Percentiles rank a stretch among this genome's conserved stretches.
Conservation (phyloP, 495 filamentous ascomycete species). For the Jackrogersella minutella region DNA sequence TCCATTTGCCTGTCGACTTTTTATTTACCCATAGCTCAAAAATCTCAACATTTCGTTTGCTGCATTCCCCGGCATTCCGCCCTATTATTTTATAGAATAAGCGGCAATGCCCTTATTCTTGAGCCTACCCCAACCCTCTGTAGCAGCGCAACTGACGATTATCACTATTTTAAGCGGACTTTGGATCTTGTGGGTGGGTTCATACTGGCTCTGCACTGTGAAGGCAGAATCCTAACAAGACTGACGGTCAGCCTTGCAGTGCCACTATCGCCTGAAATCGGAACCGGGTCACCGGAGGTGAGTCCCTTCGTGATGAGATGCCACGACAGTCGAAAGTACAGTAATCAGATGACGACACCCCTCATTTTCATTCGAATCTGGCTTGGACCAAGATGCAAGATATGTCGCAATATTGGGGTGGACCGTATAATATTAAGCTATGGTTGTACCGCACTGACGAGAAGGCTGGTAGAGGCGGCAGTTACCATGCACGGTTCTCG, state of each 20-base stretch:
- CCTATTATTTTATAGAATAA: background rate
- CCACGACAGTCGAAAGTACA: conserved; percentile 33
- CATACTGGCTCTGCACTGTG: background rate
- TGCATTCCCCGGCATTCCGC: conserved; percentile 1
- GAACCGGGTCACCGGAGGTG: conserved; percentile 35
- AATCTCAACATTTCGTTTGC: background rate
- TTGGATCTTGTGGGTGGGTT: background rate
- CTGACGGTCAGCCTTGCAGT: conserved; percentile 25
- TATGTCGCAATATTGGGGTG: conserved; percentile 34
- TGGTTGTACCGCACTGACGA: conserved; percentile 30
- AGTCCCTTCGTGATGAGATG: conserved; percentile 17
- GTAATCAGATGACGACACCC: conserved; percentile 40
- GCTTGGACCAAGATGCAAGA: conserved; percentile 20
- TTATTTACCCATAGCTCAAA: background rate
- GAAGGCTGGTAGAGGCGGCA: conserved; percentile 18
- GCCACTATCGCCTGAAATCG: conserved; percentile 13
- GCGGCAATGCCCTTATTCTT: conserved; percentile 2
- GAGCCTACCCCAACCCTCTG: conserved; percentile 11
- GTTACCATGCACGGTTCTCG: conserved; percentile 10
- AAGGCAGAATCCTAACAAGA: background rate
- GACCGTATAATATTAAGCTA: conserved; percentile 17
- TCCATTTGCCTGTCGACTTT: conserved; percentile 1
- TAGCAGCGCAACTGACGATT: conserved; percentile 2
- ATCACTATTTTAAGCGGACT: background rate
- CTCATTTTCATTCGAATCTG: conserved; percentile 26